Conservation (phyloP, 1,284 basidiomycete genomes). For the Cronartium quercuum region DNA sequence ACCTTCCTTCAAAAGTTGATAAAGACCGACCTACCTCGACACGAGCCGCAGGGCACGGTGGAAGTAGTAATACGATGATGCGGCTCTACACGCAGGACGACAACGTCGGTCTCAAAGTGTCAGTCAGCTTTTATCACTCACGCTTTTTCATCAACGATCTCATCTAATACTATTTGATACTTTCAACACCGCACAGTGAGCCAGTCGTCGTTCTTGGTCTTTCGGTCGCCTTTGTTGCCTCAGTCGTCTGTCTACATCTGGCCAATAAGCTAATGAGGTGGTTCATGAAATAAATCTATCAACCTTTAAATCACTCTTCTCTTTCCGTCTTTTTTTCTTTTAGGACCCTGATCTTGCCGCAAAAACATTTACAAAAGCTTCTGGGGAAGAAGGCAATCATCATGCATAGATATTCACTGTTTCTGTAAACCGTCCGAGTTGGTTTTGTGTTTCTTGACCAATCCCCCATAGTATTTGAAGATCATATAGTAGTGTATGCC, state of each 20-base stretch:
- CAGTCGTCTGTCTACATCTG: slow-evolving; percentile 35
- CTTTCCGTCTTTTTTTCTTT: too few species aligned
- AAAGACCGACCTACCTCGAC: slow-evolving; percentile 47
- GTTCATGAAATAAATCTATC: slow-evolving; percentile 38
- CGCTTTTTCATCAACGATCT: neutral
- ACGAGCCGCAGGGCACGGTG: slow-evolving; percentile 49
- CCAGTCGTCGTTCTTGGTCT: slow-evolving; percentile 35
- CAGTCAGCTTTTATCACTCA: slow-evolving; percentile 27
- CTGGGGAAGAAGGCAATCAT: too few species aligned
- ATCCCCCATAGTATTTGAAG: too few species aligned
- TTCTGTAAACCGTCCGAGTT: too few species aligned
- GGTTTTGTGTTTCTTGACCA: too few species aligned
- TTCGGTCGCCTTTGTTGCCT: slow-evolving; percentile 38
- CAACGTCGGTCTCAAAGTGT: slow-evolving; percentile 48
- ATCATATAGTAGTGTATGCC: too few species aligned
- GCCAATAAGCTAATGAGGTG: slow-evolving; percentile 37
- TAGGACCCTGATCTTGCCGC: too few species aligned
- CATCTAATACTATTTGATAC: neutral
- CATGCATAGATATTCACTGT: too few species aligned
- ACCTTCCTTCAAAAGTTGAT: slow-evolving; percentile 43
- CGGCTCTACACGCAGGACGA: slow-evolving; percentile 49
- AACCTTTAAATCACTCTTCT: too few species aligned
- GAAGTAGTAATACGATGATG: slow-evolving; percentile 50
- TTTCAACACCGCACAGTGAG: slow-evolving; percentile 1
- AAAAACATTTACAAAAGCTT: too few species aligned